Conservation (phyloP, 2,329 filamentous ascomycete species). For the Ascochyta koolunga region DNA sequence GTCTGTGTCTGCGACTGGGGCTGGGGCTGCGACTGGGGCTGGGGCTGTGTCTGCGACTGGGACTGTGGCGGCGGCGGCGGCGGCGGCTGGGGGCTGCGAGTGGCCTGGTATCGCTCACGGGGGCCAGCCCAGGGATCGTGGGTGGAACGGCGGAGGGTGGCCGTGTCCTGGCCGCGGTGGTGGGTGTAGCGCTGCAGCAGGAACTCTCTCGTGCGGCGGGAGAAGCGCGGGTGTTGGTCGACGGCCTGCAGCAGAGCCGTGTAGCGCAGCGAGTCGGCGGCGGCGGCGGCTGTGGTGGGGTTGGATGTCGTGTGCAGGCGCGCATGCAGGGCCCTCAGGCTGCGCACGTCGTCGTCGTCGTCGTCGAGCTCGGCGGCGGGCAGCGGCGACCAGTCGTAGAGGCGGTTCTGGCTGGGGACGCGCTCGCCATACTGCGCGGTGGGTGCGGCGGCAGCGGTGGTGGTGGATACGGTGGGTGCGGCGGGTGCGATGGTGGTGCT, state of each 20-base stretch:
- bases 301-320: slow-evolving; percentile 37
- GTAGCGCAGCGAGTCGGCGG: slow-evolving; percentile 40
- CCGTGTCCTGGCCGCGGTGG: slow-evolving; percentile 26
- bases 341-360: slow-evolving; percentile 7
- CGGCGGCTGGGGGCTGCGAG: slow-evolving; percentile 25
- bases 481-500: neutral
- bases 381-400: slow-evolving; percentile 66
- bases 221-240: slow-evolving; percentile 48
- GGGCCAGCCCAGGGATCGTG: slow-evolving; percentile 39
- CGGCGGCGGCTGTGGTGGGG: slow-evolving; percentile 50
- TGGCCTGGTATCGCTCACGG: slow-evolving; percentile 25
- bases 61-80: neutral
- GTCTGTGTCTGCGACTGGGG: slow-evolving; percentile 26
- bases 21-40: slow-evolving; percentile 32
- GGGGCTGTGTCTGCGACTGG: slow-evolving; percentile 28
- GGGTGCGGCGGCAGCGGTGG: neutral
- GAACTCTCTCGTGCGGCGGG: slow-evolving; percentile 45
- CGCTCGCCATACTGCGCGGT: slow-evolving; percentile 58
- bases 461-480: slow-evolving; percentile 21
- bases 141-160: slow-evolving; percentile 20
- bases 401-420: slow-evolving; percentile 58
- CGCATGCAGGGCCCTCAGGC: slow-evolving; percentile 3
- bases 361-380: slow-evolving; percentile 25
- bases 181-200: slow-evolving; percentile 51
- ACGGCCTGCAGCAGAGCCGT: slow-evolving; percentile 50